Evolutionary conservation across 2,329 filamentous ascomycete genomes (phyloP).

Genomic region (Cladosporium colombiae): DNA sequence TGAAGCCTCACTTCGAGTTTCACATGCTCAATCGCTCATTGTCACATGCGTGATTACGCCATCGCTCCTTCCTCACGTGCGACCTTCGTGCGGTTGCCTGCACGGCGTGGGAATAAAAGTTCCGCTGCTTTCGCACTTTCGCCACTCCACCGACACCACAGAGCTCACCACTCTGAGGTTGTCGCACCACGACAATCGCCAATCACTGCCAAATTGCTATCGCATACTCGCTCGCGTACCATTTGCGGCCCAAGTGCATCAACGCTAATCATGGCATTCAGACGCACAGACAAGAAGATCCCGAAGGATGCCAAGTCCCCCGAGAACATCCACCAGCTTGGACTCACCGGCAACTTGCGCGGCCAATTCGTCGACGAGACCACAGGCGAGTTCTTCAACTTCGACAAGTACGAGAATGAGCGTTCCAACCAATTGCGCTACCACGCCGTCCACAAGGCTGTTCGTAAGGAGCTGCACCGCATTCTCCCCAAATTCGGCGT

Average conservation of each 20-base stretch:
- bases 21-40: neutral
- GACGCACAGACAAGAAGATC: constrained; percentile 66
- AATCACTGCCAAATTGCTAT: neutral
- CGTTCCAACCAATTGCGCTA: constrained; percentile 76
- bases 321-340: constrained; percentile 67
- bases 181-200: neutral
- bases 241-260: neutral
- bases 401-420: constrained; percentile 58
- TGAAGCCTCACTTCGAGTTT: neutral
- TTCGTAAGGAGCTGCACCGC: constrained; percentile 30
- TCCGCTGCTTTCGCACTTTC: neutral
- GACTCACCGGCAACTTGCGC: constrained; percentile 50
- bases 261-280: constrained; percentile 65
- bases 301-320: constrained; percentile 70
- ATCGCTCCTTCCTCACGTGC: constrained; percentile 7
- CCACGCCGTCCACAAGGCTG: constrained; percentile 59
- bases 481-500: constrained; percentile 26
- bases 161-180: constrained; percentile 8
- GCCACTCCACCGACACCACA: neutral
- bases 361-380: constrained; percentile 26
- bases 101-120: neutral
- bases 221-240: constrained; percentile 22
- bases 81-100: neutral
- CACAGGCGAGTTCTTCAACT: constrained; percentile 70
- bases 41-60: neutral